Percentiles rank a stretch among this genome's conserved stretches.
These are phyloP conservation scores for Kwoniella dendrophila DNA, from an alignment of 768 basidiomycete species.

Conservation along the genomic window DNA sequence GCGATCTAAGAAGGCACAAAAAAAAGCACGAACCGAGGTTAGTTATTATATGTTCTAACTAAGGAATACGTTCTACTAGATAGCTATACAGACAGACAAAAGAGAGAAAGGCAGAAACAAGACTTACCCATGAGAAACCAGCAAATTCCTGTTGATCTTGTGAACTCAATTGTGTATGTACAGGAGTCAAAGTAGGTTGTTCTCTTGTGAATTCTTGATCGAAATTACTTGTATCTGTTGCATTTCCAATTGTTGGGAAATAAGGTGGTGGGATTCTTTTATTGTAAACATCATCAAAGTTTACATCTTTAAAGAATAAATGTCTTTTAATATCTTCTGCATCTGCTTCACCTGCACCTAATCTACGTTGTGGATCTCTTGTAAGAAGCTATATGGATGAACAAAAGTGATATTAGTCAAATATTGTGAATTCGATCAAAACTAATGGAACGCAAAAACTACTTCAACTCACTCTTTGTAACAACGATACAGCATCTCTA, in stretches of 20 bases:
- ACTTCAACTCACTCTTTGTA: constrained; percentile 73
- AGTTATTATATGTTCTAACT: neutral
- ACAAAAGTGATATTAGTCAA: neutral
- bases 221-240: constrained; percentile 63
- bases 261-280: constrained; percentile 97
- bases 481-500: constrained; percentile 87
- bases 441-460: neutral
- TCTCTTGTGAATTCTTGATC: constrained; percentile 96
- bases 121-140: constrained; percentile 81
- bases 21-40: neutral
- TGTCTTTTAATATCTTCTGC: constrained; percentile 97
- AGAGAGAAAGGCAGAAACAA: neutral
- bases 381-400: constrained; percentile 70
- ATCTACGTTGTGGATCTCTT: constrained; percentile 83
- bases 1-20: constrained; percentile 21
- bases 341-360: constrained; percentile 88
- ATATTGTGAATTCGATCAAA: neutral
- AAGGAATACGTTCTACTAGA: neutral
- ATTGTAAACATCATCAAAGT: constrained; percentile 92
- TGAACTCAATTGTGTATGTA: constrained; percentile 86
- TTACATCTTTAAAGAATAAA: constrained; percentile 98
- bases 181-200: constrained; percentile 95
- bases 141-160: constrained; percentile 94
- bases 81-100: neutral
- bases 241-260: constrained; percentile 80